Evolutionary conservation across 2,329 filamentous ascomycete species (phyloP), one percentile per base, ranked within the genome.

Genomic region (Phialemonium atrogriseum): DNA sequence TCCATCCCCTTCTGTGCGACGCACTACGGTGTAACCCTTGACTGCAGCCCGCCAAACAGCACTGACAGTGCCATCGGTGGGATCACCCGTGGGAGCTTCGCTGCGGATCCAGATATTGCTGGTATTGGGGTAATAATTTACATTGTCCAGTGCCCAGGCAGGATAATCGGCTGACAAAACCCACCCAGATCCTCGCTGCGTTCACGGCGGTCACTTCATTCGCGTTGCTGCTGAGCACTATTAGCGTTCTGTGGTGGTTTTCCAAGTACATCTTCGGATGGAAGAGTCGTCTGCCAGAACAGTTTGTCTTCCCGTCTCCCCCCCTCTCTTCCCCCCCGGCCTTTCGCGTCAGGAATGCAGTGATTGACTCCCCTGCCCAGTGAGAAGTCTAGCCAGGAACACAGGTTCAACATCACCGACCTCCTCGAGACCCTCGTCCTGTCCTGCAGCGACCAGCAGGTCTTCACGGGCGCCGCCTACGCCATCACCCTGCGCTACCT

Each of bases 391-490:
- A 25, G 27, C 9, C 26, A 24, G 15, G 27, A 31, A 24, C 37
- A 30, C 31, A 27, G 39, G 13, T 12, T 45, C 21, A 39, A 39
- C 24, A 24, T 53, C n/a, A 40, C 53, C 6, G 46, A 51, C 13
- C 47, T 56, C 13, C 32, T 52, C 10, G 51, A 58, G 32, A 40
- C 48, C 4, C 32, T 58, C 10, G 42, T 58, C 15, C 30, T 53
- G 15, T 45, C 44, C 24, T 57, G 52, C 34, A 56, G 52, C 31
- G 53, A 59, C 36, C 54, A 58, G 35, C 54, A 59, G 26, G 40
- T 58, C 27, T 58, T 59, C 38, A 58, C 54, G 2, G 55, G 55
- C 11, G 54, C 46, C 1, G 55, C 55, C 6, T 59, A 56, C 33
- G 50, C 51, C 23, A 39, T 58, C 12, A 50, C 54, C 4, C 41